phyloP scores from a whole-genome alignment of 345 rosid genomes.

The Rhizophora apiculata region DNA sequence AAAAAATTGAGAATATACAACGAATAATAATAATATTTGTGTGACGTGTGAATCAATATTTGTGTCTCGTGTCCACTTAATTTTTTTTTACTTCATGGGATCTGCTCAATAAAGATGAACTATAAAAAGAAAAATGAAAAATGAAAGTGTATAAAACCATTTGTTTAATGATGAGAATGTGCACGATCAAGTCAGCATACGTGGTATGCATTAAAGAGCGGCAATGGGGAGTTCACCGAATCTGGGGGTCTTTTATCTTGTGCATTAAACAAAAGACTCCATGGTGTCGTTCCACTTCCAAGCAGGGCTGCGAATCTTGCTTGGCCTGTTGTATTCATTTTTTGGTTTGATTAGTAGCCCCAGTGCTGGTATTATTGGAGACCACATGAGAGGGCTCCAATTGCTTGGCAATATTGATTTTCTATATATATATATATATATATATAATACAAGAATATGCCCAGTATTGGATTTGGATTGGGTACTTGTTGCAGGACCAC shows the following conservation, averaged over 20 bases:
- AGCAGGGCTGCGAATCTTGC: slow-evolving; percentile 14
- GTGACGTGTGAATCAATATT: no score
- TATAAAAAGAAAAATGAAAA: not conserved
- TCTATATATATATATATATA: not conserved
- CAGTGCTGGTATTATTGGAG: slow-evolving; percentile 25
- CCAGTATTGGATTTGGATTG: not conserved
- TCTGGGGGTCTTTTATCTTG: slow-evolving; percentile 8
- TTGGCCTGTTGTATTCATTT: slow-evolving; percentile 13
- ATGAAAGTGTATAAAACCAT: not conserved
- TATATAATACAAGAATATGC: slow-evolving; percentile 4
- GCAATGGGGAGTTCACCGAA: slow-evolving; percentile 26
- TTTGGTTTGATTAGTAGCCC: slow-evolving; percentile 13
- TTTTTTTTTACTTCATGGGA: no score
- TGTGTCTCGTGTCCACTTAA: no score
- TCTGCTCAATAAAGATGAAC: no score
- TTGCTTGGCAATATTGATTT: not conserved
- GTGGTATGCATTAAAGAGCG: not conserved
- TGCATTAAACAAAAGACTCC: slow-evolving; percentile 20
- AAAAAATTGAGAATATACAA: no score
- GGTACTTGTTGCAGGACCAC: not conserved
- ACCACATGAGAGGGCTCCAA: slow-evolving; percentile 23
- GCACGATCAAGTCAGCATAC: slow-evolving; percentile 3
- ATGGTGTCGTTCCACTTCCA: slow-evolving; percentile 22
- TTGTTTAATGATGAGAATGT: slow-evolving; percentile 17
- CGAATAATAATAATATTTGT: no score